phyloP scores from a whole-genome alignment of 768 basidiomycete species.

The Calvatia gigantea region DNA sequence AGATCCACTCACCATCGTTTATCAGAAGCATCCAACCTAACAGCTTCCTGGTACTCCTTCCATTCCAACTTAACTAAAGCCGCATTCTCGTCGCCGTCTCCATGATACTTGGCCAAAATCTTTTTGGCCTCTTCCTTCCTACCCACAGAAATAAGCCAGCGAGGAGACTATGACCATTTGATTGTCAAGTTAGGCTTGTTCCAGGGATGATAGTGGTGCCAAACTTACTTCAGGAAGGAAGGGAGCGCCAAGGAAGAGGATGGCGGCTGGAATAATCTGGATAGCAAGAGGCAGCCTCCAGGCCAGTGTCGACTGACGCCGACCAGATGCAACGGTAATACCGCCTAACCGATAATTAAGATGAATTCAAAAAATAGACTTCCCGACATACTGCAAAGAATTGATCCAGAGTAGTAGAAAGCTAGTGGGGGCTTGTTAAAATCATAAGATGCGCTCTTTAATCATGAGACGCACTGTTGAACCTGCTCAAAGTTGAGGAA shows the following conservation, averaged over 20 bases:
- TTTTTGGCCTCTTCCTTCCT: constrained; percentile 43
- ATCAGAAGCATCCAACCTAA: constrained; percentile 48
- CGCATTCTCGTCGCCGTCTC: constrained; percentile 44
- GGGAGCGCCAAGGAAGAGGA: constrained; percentile 29
- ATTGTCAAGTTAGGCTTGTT: background rate
- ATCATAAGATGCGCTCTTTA: too few species aligned
- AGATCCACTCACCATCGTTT: constrained; percentile 45
- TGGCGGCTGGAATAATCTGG: constrained; percentile 44
- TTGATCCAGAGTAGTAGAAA: constrained; percentile 43
- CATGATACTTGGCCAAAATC: constrained; percentile 52
- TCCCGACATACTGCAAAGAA: constrained; percentile 33
- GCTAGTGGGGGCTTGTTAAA: constrained; percentile 21
- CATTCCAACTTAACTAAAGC: constrained; percentile 49
- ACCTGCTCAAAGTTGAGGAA: constrained; percentile 19
- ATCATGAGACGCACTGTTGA: constrained; percentile 25
- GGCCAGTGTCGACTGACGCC: constrained; percentile 28
- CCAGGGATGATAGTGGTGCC: background rate
- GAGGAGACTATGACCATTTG: constrained; percentile 36
- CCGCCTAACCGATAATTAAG: constrained; percentile 27
- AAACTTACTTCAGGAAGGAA: constrained; percentile 33
- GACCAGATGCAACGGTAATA: constrained; percentile 39
- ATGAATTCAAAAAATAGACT: background rate
- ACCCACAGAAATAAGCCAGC: constrained; percentile 51
- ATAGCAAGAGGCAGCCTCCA: constrained; percentile 54
- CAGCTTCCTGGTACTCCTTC: constrained; percentile 48